Base-by-base conservation (phyloP, 441 rosid species). In the Isatis lusitanica region DNA sequence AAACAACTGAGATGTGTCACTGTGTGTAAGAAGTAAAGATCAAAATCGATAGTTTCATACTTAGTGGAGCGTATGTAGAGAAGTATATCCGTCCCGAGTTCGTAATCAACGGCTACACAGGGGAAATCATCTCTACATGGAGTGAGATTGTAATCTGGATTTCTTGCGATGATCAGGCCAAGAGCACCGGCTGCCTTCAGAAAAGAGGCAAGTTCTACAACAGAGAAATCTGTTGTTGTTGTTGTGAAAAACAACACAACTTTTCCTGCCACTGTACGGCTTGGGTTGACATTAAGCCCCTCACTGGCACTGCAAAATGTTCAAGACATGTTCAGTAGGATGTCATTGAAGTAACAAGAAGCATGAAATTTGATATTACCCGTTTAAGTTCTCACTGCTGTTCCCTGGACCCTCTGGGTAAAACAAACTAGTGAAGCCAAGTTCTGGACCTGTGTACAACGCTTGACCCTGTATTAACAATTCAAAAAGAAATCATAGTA, bases 161-260 rank as follows among this genome's bases (percentile, higher is more conserved):
- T 53, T 68, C 84, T 66, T 33, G 88, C 76, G 33, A 79, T 79
- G 70, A 85, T 80, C 13, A 47, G 18, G 56, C 38, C 52, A 51
- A 85, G 63, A 64, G 81, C 76, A 18, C 81, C 81, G 1, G 79
- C 82, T 33, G 76, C 75, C 0, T 82, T 78, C 42, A 83, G 9
- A 35, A 2, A 35, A 7, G 1, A 35, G 9, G 39, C 39, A 35
- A 10, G n/a, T n/a, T n/a, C n/a, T n/a, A 35, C 38, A 35, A 9
- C 38, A 35, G 38, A 6, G 16, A 24, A 12, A 9, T 33, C 12
- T 10, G 5, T 51, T 10, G 4, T 44, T 10, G 4, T 44, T 10
- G 63, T 39, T 21, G 82, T 60, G 81, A 81, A 79, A 71, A 83
- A 81, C 21, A 83, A 55, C 24, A 79, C 84, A 10, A 83, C 83